Conservation (phyloP, 306 rosid genomes). For the Oemleria cerasiformis region DNA sequence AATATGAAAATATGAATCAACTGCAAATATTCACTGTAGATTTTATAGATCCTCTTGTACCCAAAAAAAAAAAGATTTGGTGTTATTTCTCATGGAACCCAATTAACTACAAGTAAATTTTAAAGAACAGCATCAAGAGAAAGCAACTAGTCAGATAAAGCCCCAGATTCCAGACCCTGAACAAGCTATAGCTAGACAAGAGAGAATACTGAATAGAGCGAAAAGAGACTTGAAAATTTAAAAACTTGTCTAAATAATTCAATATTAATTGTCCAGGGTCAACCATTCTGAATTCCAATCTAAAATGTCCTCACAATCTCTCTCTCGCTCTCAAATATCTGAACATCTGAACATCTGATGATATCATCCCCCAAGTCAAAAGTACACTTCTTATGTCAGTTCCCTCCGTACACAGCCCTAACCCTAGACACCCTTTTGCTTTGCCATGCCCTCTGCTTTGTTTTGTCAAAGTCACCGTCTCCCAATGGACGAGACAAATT, state of each 20-base stretch:
- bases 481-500: neutral
- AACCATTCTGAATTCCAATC: neutral
- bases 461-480: neutral
- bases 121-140: too few species aligned
- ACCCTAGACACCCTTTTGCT: neutral
- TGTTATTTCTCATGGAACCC: neutral
- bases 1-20: too few species aligned
- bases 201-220: too few species aligned
- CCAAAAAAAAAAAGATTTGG: too few species aligned
- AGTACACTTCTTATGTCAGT: conserved; percentile 5
- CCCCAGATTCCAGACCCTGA: conserved; percentile 9
- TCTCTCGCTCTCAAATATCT: neutral
- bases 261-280: neutral
- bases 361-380: neutral
- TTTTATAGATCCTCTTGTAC: too few species aligned
- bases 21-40: neutral
- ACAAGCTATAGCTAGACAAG: neutral
- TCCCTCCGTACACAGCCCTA: neutral
- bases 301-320: neutral
- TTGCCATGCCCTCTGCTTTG: neutral
- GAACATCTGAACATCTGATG: neutral
- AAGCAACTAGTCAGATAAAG: neutral
- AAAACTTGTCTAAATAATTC: too few species aligned
- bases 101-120: neutral
- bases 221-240: neutral